Conservation (phyloP, 2,329 filamentous ascomycete species). For the Colletotrichum orbiculare region DNA sequence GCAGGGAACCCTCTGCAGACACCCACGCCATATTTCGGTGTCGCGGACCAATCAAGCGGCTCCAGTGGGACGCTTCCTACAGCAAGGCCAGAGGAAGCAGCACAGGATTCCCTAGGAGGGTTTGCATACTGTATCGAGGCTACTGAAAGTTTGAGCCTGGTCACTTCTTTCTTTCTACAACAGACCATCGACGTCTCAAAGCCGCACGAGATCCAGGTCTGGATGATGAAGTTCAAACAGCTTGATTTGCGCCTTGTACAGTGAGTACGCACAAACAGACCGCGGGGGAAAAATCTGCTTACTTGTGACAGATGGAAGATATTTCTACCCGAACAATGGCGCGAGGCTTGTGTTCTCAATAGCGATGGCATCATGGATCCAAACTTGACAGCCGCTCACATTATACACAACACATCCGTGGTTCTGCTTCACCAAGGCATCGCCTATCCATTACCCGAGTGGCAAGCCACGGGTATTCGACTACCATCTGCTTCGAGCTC, state of each 20-base stretch:
- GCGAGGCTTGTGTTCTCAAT: slow-evolving; percentile 52
- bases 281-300: neutral
- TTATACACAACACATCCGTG: slow-evolving; percentile 55
- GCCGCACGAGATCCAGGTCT: slow-evolving; percentile 50
- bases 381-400: slow-evolving; percentile 55
- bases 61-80: slow-evolving; percentile 36
- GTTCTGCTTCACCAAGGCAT: slow-evolving; percentile 55
- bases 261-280: slow-evolving; percentile 40
- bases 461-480: slow-evolving; percentile 44
- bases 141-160: slow-evolving; percentile 54
- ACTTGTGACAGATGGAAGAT: slow-evolving; percentile 52
- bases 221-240: slow-evolving; percentile 58
- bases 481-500: slow-evolving; percentile 52
- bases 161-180: slow-evolving; percentile 56
- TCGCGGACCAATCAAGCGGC: slow-evolving; percentile 46
- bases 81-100: slow-evolving; percentile 39
- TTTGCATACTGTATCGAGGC: slow-evolving; percentile 60
- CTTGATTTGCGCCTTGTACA: slow-evolving; percentile 55
- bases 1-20: slow-evolving; percentile 47
- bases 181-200: slow-evolving; percentile 51
- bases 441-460: slow-evolving; percentile 49
- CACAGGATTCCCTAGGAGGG: slow-evolving; percentile 47
- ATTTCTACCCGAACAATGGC: slow-evolving; percentile 56
- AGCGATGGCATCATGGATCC: slow-evolving; percentile 54
- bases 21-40: slow-evolving; percentile 53